Percentiles rank a stretch among this genome's conserved stretches.
These are phyloP conservation scores for Ogataea trehaloabstinens DNA, from an alignment of 805 yeast genomes.

Conservation along the genomic window DNA sequence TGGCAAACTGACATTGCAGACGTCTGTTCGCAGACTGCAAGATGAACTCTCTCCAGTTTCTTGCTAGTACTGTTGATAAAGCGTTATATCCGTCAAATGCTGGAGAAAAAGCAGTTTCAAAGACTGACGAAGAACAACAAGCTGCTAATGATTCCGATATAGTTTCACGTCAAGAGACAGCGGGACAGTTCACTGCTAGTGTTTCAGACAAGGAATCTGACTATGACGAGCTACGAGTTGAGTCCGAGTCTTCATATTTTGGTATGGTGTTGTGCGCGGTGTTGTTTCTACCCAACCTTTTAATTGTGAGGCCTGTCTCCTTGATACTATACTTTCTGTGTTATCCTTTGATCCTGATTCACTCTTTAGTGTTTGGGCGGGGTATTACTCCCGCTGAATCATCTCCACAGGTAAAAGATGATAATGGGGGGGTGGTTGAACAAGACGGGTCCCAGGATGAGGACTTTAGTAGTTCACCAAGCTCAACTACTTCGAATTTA, in stretches of 20 bases:
- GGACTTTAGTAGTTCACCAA: no score
- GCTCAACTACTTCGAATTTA: neutral
- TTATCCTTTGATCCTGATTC: conserved; percentile 51
- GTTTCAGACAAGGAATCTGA: conserved; percentile 14
- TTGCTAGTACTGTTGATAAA: conserved; percentile 32
- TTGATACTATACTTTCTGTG: conserved; percentile 51
- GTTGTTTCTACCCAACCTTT: conserved; percentile 47
- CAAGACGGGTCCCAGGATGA: neutral
- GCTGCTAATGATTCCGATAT: conserved; percentile 17
- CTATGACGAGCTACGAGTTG: conserved; percentile 10
- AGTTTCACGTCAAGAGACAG: conserved; percentile 21
- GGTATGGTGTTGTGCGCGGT: conserved; percentile 29
- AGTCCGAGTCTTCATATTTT: conserved; percentile 14
- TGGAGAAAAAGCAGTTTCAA: conserved; percentile 2
- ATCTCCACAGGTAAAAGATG: neutral
- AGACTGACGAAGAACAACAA: neutral
- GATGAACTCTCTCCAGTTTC: conserved; percentile 33
- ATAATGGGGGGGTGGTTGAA: neutral
- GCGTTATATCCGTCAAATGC: conserved; percentile 22
- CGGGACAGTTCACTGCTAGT: neutral
- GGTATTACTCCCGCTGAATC: neutral
- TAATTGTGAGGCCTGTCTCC: conserved; percentile 51
- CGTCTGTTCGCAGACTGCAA: no score
- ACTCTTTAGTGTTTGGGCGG: conserved; percentile 1
- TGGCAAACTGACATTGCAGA: no score